Percentiles rank a stretch among this genome's conserved stretches.
Evolutionary conservation across 2,329 filamentous ascomycete genomes (phyloP).

Genomic region (Cordyceps cateniannulata): DNA sequence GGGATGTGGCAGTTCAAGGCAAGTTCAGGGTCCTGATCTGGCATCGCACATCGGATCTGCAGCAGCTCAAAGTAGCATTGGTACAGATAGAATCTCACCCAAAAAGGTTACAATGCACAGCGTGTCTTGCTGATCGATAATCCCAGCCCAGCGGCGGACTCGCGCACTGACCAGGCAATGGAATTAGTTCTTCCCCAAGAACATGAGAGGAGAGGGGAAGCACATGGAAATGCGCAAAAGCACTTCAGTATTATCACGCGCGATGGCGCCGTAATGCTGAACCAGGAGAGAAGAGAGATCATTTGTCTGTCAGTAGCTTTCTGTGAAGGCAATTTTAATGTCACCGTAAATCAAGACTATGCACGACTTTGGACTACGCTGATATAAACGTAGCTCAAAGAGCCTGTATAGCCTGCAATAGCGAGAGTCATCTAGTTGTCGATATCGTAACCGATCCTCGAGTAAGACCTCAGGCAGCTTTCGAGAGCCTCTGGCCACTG

Average conservation of each 20-base stretch:
- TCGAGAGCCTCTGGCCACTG: too few relatives aligned
- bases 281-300: too few relatives aligned
- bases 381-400: too few relatives aligned
- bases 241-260: background rate
- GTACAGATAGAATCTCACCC: background rate
- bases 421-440: too few relatives aligned
- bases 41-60: background rate
- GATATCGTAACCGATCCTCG: too few relatives aligned
- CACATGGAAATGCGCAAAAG: too few relatives aligned
- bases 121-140: background rate
- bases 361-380: too few relatives aligned
- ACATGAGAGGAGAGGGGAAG: background rate
- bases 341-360: too few relatives aligned
- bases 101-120: background rate
- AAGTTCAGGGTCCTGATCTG: background rate
- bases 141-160: background rate
- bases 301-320: too few relatives aligned
- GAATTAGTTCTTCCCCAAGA: background rate
- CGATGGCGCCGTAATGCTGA: background rate
- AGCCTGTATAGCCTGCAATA: too few relatives aligned
- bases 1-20: background rate
- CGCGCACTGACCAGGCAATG: background rate
- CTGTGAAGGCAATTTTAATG: too few relatives aligned
- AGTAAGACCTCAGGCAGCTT: too few relatives aligned
- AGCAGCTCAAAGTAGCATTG: background rate